phyloP scores from a whole-genome alignment of 2,329 filamentous ascomycete genomes.

The Dryadomyces quercus-mongolicae region DNA sequence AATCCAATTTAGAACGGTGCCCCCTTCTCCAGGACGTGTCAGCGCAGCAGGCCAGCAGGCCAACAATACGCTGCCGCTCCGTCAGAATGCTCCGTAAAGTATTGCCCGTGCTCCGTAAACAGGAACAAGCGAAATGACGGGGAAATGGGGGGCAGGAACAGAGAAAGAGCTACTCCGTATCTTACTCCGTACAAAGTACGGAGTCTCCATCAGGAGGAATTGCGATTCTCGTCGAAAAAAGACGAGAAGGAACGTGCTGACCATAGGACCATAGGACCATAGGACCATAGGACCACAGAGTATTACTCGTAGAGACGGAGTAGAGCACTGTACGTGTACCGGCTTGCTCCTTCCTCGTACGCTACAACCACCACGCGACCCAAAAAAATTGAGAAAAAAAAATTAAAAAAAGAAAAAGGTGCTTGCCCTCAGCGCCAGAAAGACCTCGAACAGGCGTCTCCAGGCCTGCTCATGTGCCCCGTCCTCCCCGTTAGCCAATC shows the following conservation, averaged over 20 bases:
- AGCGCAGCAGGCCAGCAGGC: neutral
- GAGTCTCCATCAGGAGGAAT: neutral
- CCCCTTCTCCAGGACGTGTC: neutral
- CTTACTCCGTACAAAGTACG: neutral
- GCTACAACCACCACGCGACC: no score
- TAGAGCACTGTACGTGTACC: no score
- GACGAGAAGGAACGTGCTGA: no score
- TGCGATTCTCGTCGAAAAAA: neutral
- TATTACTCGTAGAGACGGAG: no score
- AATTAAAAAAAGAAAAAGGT: no score
- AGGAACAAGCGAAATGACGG: conserved; percentile 1
- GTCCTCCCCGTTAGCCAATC: neutral
- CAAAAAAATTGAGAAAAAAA: no score
- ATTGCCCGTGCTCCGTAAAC: neutral
- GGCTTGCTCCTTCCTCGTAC: no score
- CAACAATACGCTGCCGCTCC: neutral
- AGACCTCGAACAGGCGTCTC: no score
- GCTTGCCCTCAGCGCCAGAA: no score
- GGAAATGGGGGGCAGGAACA: neutral
- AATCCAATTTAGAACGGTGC: neutral
- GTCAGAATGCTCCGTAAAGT: neutral
- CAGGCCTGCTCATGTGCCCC: conserved; percentile 1
- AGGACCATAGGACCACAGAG: no score
- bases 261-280: no score
- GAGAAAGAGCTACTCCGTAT: no score